These are phyloP conservation scores for Mercurialis annua DNA, from an alignment of 345 rosid genomes.

Conservation along the genomic window DNA sequence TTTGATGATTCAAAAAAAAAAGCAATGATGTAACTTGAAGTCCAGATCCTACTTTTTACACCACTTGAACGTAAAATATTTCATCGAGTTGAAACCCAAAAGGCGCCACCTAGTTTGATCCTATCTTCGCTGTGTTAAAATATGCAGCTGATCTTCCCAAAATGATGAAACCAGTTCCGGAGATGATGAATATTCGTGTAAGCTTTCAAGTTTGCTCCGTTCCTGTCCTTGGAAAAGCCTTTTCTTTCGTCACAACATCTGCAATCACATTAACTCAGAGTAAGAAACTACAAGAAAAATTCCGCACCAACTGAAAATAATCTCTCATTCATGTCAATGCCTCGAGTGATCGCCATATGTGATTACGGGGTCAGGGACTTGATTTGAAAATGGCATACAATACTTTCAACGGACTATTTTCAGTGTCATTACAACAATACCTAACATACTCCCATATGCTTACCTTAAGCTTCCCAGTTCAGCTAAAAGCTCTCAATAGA, in stretches of 20 bases:
- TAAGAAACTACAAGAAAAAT: neutral
- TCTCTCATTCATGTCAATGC: neutral
- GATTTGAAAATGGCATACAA: neutral
- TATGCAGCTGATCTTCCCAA: conserved; percentile 12
- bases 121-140: conserved; percentile 10
- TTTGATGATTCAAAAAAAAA: too few species aligned
- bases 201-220: neutral
- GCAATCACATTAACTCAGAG: neutral
- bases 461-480: neutral
- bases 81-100: neutral
- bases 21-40: neutral
- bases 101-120: conserved; percentile 10
- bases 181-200: neutral
- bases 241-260: conserved; percentile 14
- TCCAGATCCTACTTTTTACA: conserved; percentile 5
- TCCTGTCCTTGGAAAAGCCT: conserved; percentile 11
- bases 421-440: neutral
- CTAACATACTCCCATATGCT: neutral
- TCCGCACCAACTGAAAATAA: neutral
- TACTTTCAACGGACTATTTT: neutral
- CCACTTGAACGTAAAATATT: neutral
- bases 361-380: neutral
- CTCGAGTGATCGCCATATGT: neutral
- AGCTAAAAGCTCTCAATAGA: neutral
- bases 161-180: conserved; percentile 3